These are phyloP conservation scores for Xylaria sp. DNA, from an alignment of 2,329 filamentous ascomycete species.

Conservation along the genomic window DNA sequence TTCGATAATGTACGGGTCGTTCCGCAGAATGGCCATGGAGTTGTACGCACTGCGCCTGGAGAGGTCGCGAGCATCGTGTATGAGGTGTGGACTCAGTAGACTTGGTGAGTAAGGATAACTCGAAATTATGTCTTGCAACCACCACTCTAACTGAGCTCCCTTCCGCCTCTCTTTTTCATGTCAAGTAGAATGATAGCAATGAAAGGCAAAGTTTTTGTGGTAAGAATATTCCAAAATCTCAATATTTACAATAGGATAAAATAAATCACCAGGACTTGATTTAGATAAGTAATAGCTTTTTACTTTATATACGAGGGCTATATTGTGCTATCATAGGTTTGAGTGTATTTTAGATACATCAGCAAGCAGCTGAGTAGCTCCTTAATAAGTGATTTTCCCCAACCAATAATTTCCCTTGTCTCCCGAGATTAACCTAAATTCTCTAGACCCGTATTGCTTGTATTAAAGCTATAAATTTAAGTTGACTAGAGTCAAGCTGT, in stretches of 20 bases:
- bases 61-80: conserved; percentile 30
- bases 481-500: not conserved
- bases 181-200: not conserved
- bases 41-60: conserved; percentile 12
- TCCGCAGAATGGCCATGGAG: conserved; percentile 2
- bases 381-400: not conserved
- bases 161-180: no score
- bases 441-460: not conserved
- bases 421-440: not conserved
- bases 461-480: not conserved
- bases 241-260: not conserved
- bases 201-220: not conserved
- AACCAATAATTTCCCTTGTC: not conserved
- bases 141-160: no score
- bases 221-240: not conserved
- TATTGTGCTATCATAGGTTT: not conserved
- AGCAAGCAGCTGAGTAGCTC: not conserved
- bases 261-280: not conserved
- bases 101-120: not conserved
- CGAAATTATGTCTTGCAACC: not conserved
- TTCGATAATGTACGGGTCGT: conserved; percentile 22
- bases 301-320: not conserved
- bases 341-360: not conserved
- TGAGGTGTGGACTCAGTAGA: conserved; percentile 25
- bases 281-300: not conserved